Evolutionary conservation across 1,139 yeast genomes (phyloP), one percentile per base, ranked within the genome.

Genomic region (Yamadazyma triangularis): DNA sequence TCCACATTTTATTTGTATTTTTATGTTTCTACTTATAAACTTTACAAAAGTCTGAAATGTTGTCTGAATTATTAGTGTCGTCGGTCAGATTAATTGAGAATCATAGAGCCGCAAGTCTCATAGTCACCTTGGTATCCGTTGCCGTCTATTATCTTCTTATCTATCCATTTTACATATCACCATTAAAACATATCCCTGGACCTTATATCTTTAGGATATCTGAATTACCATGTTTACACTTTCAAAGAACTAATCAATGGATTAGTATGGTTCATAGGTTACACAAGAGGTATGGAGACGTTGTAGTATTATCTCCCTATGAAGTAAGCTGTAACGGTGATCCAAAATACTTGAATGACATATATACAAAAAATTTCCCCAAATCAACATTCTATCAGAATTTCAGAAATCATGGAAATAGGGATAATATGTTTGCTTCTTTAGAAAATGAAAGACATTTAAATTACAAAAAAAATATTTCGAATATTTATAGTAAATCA

Each of bases 261-360:
- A 76, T 77, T 34, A 45, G 55, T 12, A 58, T 55, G 15, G 73
- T 79, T 2, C 72, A 77, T 33, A 32, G 50, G 2, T 56, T 80
- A 35, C 91, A 82, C 42, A 36, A 53, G 28, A 51, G 57, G 36
- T 79, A 79, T 40, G 89, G 89, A 1, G 66, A 60, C 25, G 62
- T 81, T 7, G 79, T 82, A 8, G 58, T 83, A 9, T 51, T 81
- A 11, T 69, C 79, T 1, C 88, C 89, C 2, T 53, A 59, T 15
- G 87, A 79, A 43, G 60, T 82, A 13, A 78, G 83, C 31, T 69
- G 80, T 25, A 64, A 73, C 31, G 80, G 79, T 12, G 61, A 60
- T 31, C 41, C 67, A 6, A 64, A 65, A 26, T 72, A 63, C 38
- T 45, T 79, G 29, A 73, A 69, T 42, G 78, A 76, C 24, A 68